Percentiles rank a stretch among this genome's conserved stretches.
Evolutionary conservation across 805 yeast species (phyloP).

Genomic region (Nakazawaea populi): DNA sequence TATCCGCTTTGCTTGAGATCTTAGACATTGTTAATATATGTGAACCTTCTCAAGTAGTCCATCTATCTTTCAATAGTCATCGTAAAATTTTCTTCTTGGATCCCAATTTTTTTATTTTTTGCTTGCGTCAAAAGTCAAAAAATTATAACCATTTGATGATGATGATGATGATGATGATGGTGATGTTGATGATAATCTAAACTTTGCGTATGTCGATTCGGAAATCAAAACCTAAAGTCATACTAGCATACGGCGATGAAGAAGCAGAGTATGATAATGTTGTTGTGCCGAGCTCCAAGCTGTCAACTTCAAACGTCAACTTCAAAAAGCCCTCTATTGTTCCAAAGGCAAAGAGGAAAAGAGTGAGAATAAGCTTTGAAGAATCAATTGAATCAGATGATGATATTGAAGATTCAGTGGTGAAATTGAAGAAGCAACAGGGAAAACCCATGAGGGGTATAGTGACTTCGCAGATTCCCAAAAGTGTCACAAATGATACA

Average conservation of each 20-base stretch:
- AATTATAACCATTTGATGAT: no score
- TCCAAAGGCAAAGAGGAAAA: not conserved
- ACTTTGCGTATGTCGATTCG: not conserved
- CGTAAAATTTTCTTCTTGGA: not conserved
- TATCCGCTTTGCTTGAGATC: slow-evolving; percentile 40
- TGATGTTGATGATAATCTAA: not conserved
- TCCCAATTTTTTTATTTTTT: slow-evolving; percentile 2
- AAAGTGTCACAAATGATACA: not conserved
- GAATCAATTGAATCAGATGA: not conserved
- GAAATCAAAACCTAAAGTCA: slow-evolving; percentile 3
- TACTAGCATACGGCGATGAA: slow-evolving; percentile 1
- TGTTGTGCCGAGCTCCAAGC: not conserved
- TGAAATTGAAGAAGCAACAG: not conserved
- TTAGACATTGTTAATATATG: slow-evolving; percentile 14
- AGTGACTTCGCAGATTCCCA: no score
- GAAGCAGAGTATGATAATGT: not conserved
- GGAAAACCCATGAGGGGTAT: no score
- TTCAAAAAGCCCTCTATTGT: not conserved
- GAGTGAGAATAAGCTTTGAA: slow-evolving; percentile 1
- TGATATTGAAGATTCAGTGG: not conserved
- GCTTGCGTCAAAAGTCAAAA: no score
- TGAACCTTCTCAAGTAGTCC: not conserved
- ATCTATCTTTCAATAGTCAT: no score
- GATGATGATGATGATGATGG: no score
- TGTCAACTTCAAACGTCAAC: not conserved